Percentiles rank a stretch among this genome's conserved stretches.
Evolutionary conservation across 106 monocot species (phyloP).

Genomic region (Acorus gramineus): DNA sequence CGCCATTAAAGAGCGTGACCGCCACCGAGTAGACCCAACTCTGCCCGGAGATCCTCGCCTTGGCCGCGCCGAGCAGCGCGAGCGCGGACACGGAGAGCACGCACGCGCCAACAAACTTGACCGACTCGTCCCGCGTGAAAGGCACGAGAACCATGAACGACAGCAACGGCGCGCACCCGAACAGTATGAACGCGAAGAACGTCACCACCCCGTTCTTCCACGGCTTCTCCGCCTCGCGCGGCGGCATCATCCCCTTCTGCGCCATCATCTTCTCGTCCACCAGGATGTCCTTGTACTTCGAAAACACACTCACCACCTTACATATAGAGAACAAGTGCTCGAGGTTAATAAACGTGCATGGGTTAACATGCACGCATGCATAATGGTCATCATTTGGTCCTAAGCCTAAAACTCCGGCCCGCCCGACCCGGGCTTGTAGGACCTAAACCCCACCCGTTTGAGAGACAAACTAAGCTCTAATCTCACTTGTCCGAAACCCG

Average conservation of each 20-base stretch:
- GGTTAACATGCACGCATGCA: too few relatives aligned
- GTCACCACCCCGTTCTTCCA: conserved; percentile 7
- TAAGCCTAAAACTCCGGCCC: too few relatives aligned
- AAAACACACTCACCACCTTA: conserved; percentile 6
- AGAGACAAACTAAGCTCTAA: too few relatives aligned
- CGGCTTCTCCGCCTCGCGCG: conserved; percentile 3
- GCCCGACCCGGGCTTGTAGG: too few relatives aligned
- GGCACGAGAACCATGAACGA: conserved; percentile 18
- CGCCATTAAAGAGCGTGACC: conserved; percentile 11
- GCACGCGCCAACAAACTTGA: conserved; percentile 13
- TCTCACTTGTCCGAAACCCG: too few relatives aligned
- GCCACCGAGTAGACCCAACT: not conserved
- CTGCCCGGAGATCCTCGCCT: conserved; percentile 12
- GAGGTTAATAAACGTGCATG: too few relatives aligned
- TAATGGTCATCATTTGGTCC: too few relatives aligned
- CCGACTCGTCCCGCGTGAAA: conserved; percentile 3
- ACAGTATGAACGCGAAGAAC: conserved; percentile 7
- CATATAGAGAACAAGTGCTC: not conserved
- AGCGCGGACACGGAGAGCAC: conserved; percentile 4
- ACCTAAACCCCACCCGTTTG: too few relatives aligned
- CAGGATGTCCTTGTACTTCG: conserved; percentile 4
- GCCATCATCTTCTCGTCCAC: conserved; percentile 4
- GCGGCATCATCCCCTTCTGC: conserved; percentile 5
- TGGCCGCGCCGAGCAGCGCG: conserved; percentile 8
- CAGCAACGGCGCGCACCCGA: conserved; percentile 14